These are phyloP conservation scores for Amylostereum chailletii DNA, from an alignment of 1,284 basidiomycete genomes.

Conservation along the genomic window DNA sequence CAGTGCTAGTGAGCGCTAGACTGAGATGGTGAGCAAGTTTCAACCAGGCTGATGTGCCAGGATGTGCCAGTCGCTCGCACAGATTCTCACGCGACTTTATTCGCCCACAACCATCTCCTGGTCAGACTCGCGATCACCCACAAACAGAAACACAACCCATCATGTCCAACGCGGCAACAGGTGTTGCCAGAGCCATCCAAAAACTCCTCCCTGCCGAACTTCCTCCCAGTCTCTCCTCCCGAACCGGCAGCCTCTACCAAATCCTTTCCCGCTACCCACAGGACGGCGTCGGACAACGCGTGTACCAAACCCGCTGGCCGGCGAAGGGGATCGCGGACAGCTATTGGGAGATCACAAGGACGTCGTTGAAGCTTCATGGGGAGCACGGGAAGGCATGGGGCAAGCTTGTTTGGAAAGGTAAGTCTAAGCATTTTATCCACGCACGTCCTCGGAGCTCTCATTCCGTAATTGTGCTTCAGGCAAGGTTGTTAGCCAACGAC, in stretches of 20 bases:
- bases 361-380: conserved; percentile 62
- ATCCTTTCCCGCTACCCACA: conserved; percentile 60
- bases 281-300: conserved; percentile 55
- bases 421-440: conserved; percentile 17
- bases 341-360: conserved; percentile 66
- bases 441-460: neutral
- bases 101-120: no score
- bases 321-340: conserved; percentile 56
- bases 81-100: no score
- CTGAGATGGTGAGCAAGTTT: no score
- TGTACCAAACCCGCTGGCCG: conserved; percentile 68
- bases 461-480: conserved; percentile 25
- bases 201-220: conserved; percentile 40
- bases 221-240: conserved; percentile 49
- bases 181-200: conserved; percentile 34
- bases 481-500: conserved; percentile 35
- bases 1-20: no score
- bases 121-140: no score
- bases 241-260: conserved; percentile 56
- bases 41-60: no score
- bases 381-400: conserved; percentile 75
- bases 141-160: no score
- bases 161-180: neutral
- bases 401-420: conserved; percentile 67
- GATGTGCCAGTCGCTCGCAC: no score